A percentile compares a stretch with the other conserved stretches of the same genome.
phyloP scores from a whole-genome alignment of 129 eudicot species.

The Escallonia herrerae region DNA sequence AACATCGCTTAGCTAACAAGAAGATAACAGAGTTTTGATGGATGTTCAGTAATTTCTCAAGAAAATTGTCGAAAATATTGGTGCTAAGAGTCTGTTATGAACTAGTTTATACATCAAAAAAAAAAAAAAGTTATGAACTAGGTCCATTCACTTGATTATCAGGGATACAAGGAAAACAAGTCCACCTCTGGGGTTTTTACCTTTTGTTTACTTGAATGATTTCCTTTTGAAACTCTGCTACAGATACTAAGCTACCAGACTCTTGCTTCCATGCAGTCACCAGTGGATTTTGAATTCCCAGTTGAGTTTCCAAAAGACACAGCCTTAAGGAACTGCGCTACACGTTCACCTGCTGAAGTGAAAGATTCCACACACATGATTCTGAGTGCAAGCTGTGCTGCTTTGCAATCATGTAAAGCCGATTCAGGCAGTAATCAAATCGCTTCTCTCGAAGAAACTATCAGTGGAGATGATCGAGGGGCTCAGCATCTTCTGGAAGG shows the following conservation, averaged over 20 bases:
- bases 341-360: slow-evolving; percentile 9
- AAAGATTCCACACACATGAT: slow-evolving; percentile 11
- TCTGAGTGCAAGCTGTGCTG: slow-evolving; percentile 3
- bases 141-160: too few species aligned
- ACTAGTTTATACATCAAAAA: too few species aligned
- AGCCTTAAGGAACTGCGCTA: slow-evolving; percentile 19
- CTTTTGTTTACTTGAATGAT: too few species aligned
- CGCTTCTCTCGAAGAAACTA: slow-evolving; percentile 10
- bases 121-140: too few species aligned
- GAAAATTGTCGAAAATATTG: too few species aligned
- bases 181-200: too few species aligned
- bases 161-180: too few species aligned
- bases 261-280: slow-evolving; percentile 22
- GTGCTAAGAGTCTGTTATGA: too few species aligned
- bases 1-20: too few species aligned
- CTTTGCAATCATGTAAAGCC: slow-evolving; percentile 9
- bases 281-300: slow-evolving; percentile 20
- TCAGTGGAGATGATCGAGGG: slow-evolving; percentile 6
- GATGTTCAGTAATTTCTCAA: too few species aligned
- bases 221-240: too few species aligned
- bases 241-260: neutral
- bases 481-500: slow-evolving; percentile 12
- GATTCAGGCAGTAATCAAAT: slow-evolving; percentile 6
- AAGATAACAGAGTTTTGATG: too few species aligned
- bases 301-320: slow-evolving; percentile 18